phyloP scores from a whole-genome alignment of 2,329 filamentous ascomycete genomes.

The Colletotrichum ledebouriae region DNA sequence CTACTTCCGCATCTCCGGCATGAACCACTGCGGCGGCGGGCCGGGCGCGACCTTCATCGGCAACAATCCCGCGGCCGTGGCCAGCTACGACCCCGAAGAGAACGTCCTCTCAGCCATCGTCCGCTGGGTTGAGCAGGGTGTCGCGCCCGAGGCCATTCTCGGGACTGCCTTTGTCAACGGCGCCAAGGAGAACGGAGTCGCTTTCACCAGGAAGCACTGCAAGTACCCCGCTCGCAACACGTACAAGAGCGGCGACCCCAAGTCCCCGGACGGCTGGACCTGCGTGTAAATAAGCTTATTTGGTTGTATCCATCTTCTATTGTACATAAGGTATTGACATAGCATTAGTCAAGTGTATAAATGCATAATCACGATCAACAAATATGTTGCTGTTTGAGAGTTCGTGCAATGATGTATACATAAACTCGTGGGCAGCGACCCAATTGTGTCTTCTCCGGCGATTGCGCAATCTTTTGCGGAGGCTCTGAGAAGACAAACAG shows the following conservation, averaged over 20 bases:
- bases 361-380: too few relatives aligned
- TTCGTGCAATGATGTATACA: too few relatives aligned
- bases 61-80: conserved; percentile 44
- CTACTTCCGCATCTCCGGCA: conserved; percentile 50
- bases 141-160: conserved; percentile 48
- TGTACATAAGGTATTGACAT: conserved; percentile 3
- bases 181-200: conserved; percentile 45
- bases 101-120: conserved; percentile 50
- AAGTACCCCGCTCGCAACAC: conserved; percentile 51
- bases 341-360: neutral
- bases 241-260: conserved; percentile 45
- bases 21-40: conserved; percentile 50
- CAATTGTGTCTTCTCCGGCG: too few relatives aligned
- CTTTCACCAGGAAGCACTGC: conserved; percentile 52
- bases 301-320: neutral
- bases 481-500: too few relatives aligned
- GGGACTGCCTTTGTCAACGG: conserved; percentile 52
- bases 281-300: conserved; percentile 28
- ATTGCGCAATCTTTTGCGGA: too few relatives aligned
- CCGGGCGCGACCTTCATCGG: conserved; percentile 48
- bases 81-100: conserved; percentile 46
- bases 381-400: too few relatives aligned
- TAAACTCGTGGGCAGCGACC: too few relatives aligned
- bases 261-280: conserved; percentile 42
- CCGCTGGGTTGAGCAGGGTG: conserved; percentile 46